Evolutionary conservation across 257 asterid genomes (phyloP).

Genomic region (Solanum tarapatanum): DNA sequence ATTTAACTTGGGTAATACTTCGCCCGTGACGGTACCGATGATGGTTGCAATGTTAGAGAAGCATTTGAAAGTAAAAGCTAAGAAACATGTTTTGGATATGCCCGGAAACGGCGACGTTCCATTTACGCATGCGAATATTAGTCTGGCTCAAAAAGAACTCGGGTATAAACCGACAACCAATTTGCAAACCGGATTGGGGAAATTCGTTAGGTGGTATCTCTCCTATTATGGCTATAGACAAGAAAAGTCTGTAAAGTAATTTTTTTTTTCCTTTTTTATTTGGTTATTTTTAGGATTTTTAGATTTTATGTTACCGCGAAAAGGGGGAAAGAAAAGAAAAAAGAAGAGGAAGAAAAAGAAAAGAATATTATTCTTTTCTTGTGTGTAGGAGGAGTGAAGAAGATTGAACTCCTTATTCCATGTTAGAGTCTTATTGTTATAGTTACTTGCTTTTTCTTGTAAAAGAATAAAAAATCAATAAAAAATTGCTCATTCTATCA

Average conservation of each 20-base stretch:
- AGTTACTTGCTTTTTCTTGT: background rate
- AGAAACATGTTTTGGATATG: conserved; percentile 8
- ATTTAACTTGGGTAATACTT: conserved; percentile 11
- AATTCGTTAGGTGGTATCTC: conserved; percentile 21
- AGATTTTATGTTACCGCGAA: background rate
- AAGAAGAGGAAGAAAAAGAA: background rate
- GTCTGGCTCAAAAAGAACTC: conserved; percentile 9
- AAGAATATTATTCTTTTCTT: background rate
- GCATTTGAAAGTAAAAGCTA: conserved; percentile 15
- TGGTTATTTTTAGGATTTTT: background rate
- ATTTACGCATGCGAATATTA: conserved; percentile 19
- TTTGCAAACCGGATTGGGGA: conserved; percentile 14
- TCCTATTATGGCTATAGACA: conserved; percentile 2
- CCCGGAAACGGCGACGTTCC: conserved; percentile 21
- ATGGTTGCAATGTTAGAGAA: conserved; percentile 18
- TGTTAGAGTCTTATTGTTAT: background rate
- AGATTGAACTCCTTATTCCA: background rate
- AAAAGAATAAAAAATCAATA: background rate
- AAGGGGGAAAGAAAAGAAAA: no score
- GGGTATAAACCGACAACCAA: conserved; percentile 22
- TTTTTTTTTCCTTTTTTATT: background rate
- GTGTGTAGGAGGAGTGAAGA: background rate
- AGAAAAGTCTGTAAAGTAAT: background rate
- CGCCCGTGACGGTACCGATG: conserved; percentile 12
- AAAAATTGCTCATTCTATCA: background rate